Evolutionary conservation across 306 rosid genomes (phyloP).

Genomic region (Ochetophila trinervis): DNA sequence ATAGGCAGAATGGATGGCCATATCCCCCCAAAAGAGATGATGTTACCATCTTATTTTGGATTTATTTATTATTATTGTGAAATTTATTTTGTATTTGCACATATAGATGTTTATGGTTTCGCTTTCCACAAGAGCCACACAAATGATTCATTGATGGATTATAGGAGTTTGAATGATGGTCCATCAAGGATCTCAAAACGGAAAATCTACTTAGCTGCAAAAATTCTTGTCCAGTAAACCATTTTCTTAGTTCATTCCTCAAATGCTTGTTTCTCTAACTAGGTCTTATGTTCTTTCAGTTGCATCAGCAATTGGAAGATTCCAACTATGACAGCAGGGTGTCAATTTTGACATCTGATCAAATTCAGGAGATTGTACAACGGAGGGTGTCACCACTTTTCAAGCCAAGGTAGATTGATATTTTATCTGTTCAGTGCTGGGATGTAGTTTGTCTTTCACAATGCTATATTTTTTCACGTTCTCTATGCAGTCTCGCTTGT

Average conservation of each 20-base stretch:
- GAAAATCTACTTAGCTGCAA: neutral
- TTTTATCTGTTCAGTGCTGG: neutral
- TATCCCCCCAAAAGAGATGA: too few species aligned
- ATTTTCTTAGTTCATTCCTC: neutral
- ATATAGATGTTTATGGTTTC: neutral
- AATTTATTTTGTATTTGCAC: neutral
- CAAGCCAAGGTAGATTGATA: constrained; percentile 38
- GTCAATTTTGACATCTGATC: constrained; percentile 52
- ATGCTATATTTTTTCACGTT: too few species aligned
- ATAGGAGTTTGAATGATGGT: neutral
- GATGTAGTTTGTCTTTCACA: neutral
- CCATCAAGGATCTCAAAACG: too few species aligned
- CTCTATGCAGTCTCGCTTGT: neutral
- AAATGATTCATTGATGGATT: neutral
- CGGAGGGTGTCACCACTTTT: constrained; percentile 56
- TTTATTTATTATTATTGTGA: neutral
- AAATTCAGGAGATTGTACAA: constrained; percentile 60
- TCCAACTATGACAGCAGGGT: constrained; percentile 47
- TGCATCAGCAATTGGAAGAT: constrained; percentile 62
- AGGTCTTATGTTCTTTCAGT: constrained; percentile 34
- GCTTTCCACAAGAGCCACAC: neutral
- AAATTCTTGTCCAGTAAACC: neutral
- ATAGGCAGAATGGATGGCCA: neutral
- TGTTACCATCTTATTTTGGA: neutral
- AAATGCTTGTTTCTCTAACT: neutral